These are phyloP conservation scores for Friedmanniomyces simplex DNA, from an alignment of 495 filamentous ascomycete genomes.

Conservation along the genomic window DNA sequence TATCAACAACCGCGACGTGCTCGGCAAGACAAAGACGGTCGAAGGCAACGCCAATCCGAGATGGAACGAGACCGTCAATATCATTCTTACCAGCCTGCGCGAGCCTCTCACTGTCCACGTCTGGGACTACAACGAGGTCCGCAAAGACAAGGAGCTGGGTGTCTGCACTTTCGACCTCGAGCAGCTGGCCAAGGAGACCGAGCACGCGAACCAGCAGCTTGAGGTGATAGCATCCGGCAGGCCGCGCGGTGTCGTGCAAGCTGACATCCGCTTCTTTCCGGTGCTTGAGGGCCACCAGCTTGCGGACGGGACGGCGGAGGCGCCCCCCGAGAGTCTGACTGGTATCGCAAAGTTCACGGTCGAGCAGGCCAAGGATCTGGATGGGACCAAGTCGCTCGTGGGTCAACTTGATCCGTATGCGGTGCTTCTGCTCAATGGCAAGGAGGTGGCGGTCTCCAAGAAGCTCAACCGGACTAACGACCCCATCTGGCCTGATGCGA, in stretches of 20 bases:
- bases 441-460: slow-evolving; percentile 71
- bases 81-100: slow-evolving; percentile 81
- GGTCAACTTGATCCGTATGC: slow-evolving; percentile 87
- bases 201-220: slow-evolving; percentile 73
- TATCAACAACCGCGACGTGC: slow-evolving; percentile 64
- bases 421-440: slow-evolving; percentile 75
- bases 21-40: slow-evolving; percentile 82
- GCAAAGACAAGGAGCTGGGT: slow-evolving; percentile 95
- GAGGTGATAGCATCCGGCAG: slow-evolving; percentile 81
- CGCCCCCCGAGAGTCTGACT: slow-evolving; percentile 77
- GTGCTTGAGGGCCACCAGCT: slow-evolving; percentile 63
- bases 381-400: slow-evolving; percentile 78
- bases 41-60: slow-evolving; percentile 74
- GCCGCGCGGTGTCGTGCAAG: slow-evolving; percentile 63
- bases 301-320: slow-evolving; percentile 64
- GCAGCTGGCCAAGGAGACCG: slow-evolving; percentile 59
- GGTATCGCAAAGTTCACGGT: slow-evolving; percentile 89
- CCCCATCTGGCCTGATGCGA: slow-evolving; percentile 81
- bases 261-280: slow-evolving; percentile 91
- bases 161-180: slow-evolving; percentile 75
- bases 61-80: slow-evolving; percentile 94
- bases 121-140: slow-evolving; percentile 88
- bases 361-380: slow-evolving; percentile 91
- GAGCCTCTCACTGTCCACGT: slow-evolving; percentile 73
- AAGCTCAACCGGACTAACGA: slow-evolving; percentile 95